Conservation (phyloP, 139 green algal species). For the Zygnema circumcarinatum region DNA sequence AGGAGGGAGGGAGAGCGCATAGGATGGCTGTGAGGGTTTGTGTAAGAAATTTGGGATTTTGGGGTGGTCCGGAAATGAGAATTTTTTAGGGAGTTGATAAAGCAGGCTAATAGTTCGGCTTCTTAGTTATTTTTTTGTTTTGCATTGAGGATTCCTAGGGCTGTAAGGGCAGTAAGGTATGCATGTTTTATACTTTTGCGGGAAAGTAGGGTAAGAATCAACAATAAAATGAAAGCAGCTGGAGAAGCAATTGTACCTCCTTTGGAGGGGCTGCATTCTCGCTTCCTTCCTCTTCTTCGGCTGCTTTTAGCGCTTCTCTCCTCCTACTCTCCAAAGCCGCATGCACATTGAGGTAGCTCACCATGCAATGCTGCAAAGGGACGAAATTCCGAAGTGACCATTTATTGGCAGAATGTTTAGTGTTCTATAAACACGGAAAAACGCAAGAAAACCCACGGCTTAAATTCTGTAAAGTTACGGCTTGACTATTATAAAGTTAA, state of each 20-base stretch:
- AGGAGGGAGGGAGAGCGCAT: constrained; percentile 1
- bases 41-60: too few species aligned
- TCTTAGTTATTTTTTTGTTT: too few species aligned
- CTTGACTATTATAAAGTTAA: neutral
- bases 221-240: too few species aligned
- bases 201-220: too few species aligned
- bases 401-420: neutral
- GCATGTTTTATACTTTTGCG: too few species aligned
- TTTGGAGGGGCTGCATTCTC: too few species aligned
- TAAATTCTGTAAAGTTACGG: constrained; percentile 72
- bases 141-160: too few species aligned
- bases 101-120: too few species aligned
- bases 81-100: constrained; percentile 6
- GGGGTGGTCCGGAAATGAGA: neutral
- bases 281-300: neutral
- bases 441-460: neutral
- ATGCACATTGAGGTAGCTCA: constrained; percentile 83
- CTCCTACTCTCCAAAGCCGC: constrained; percentile 54
- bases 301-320: neutral
- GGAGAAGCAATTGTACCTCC: too few species aligned
- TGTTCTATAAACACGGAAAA: neutral
- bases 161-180: too few species aligned
- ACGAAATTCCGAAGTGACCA: neutral
- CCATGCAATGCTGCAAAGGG: constrained; percentile 79
- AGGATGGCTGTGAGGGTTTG: neutral